phyloP scores from a whole-genome alignment of 225 moss, liverwort and hornwort species.

The Pseudoscleropodium purum region DNA sequence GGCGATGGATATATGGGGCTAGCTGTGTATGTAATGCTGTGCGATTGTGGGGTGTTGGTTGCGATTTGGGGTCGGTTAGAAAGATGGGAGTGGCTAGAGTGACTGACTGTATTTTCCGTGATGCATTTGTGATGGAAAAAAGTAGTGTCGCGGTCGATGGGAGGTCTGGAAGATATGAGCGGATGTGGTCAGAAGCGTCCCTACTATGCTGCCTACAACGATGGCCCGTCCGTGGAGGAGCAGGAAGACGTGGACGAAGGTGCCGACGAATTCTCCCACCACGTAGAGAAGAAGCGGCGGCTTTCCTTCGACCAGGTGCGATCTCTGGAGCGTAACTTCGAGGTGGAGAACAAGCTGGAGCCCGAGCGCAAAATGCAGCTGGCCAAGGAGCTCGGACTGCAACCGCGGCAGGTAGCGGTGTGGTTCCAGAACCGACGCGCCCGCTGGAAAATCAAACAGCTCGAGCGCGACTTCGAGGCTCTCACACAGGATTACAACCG shows the following conservation, averaged over 20 bases:
- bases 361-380: slow-evolving; percentile 99
- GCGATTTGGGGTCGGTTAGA: too few species aligned
- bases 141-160: slow-evolving; percentile 44
- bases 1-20: too few species aligned
- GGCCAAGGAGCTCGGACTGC: slow-evolving; percentile 81
- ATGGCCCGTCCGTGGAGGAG: slow-evolving; percentile 55
- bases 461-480: slow-evolving; percentile 87
- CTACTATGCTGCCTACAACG: slow-evolving; percentile 39
- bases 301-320: slow-evolving; percentile 87
- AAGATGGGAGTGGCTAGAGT: background rate
- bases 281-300: slow-evolving; percentile 86
- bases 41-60: background rate
- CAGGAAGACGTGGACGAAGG: slow-evolving; percentile 50
- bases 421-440: slow-evolving; percentile 99
- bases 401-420: slow-evolving; percentile 92
- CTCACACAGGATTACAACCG: slow-evolving; percentile 68
- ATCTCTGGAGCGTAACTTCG: slow-evolving; percentile 91
- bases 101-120: background rate
- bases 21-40: background rate
- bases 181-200: slow-evolving; percentile 62
- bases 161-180: slow-evolving; percentile 31
- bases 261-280: slow-evolving; percentile 60
- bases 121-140: background rate
- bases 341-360: slow-evolving; percentile 95
- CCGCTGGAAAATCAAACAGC: slow-evolving; percentile 93